Conservation (phyloP, 768 basidiomycete species). For the Russula brevipes region DNA sequence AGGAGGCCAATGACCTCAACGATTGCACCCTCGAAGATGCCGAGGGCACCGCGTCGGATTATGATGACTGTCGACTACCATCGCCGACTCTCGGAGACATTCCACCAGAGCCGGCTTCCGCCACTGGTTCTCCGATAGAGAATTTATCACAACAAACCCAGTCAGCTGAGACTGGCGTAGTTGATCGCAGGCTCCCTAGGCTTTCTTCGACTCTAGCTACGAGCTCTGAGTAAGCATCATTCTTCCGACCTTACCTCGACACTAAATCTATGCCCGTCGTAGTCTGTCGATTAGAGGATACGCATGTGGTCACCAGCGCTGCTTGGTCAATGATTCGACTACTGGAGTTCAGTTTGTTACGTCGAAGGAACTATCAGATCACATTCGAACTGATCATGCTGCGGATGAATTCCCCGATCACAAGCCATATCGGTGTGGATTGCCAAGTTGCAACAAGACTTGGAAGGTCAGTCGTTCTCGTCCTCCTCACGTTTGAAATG, state of each 20-base stretch:
- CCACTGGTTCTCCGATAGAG: slow-evolving; percentile 21
- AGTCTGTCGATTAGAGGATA: slow-evolving; percentile 51
- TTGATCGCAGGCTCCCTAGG: slow-evolving; percentile 34
- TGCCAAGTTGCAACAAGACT: slow-evolving; percentile 70
- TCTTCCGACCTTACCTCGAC: neutral
- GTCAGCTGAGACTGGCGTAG: neutral
- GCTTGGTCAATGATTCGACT: slow-evolving; percentile 50
- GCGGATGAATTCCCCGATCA: slow-evolving; percentile 41
- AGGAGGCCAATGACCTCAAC: neutral
- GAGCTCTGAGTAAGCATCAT: slow-evolving; percentile 39
- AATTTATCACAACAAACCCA: slow-evolving; percentile 22
- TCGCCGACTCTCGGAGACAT: slow-evolving; percentile 3
- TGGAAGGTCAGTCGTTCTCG: slow-evolving; percentile 61
- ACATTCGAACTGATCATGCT: slow-evolving; percentile 46
- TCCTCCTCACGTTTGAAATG: neutral
- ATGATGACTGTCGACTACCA: slow-evolving; percentile 6
- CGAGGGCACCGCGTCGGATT: slow-evolving; percentile 4
- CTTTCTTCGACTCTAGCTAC: slow-evolving; percentile 45
- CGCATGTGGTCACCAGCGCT: slow-evolving; percentile 66
- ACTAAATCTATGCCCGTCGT: neutral
- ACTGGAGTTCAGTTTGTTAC: slow-evolving; percentile 56
- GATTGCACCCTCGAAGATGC: slow-evolving; percentile 8
- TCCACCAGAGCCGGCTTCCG: neutral
- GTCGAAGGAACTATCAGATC: slow-evolving; percentile 71
- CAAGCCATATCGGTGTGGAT: slow-evolving; percentile 66